Evolutionary conservation across 2,329 filamentous ascomycete species (phyloP), one percentile per base, ranked within the genome.

Genomic region (Periconia macrospinosa): DNA sequence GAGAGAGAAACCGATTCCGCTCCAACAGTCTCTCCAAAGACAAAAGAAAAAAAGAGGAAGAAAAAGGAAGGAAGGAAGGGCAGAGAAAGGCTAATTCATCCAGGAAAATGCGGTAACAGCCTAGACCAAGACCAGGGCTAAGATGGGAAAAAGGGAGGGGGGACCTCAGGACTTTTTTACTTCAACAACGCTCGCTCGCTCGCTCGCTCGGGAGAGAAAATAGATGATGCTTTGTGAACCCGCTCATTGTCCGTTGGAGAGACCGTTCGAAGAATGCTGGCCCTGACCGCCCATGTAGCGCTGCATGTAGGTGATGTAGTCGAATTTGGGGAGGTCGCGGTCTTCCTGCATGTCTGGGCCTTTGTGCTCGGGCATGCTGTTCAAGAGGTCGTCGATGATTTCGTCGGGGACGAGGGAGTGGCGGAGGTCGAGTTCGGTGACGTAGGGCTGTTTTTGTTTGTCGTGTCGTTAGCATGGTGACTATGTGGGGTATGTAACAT

Each of bases 241-340:
- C 23, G 23, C 23, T 23, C 18, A 44, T 23, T 44, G 42, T 18
- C 62, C 64, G 33, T 63, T 62, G 2, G 60, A 58, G 8, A 60
- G 55, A n/a, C 64, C 65, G 43, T 65, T 68, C 14, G 53, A 55
- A 23, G 56, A 55, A 15, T 58, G 20, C 54, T 27, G 23, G 23
- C 23, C 23, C 23, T 27, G 23, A 8, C 62, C 66, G 47, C 66
- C 72, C 68, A 79, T 74, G 59, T 77, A 80, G 51, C 88, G 89
- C 75, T 97, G 89, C 94, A 99, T 99, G 74, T 97, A 99, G 59
- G 85, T 87, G 61, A 97, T 92, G 78, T 99, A 99, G 76, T 99
- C 94, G 73, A 88, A 99, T 75, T 97, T 95, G 37, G 89, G 85
- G 69, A 91, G 77, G 48, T 92, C 88, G 50, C 92, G 82, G 72